Base-by-base conservation (phyloP, 352 stramenopile genomes). In the Phytophthora rubi region DNA sequence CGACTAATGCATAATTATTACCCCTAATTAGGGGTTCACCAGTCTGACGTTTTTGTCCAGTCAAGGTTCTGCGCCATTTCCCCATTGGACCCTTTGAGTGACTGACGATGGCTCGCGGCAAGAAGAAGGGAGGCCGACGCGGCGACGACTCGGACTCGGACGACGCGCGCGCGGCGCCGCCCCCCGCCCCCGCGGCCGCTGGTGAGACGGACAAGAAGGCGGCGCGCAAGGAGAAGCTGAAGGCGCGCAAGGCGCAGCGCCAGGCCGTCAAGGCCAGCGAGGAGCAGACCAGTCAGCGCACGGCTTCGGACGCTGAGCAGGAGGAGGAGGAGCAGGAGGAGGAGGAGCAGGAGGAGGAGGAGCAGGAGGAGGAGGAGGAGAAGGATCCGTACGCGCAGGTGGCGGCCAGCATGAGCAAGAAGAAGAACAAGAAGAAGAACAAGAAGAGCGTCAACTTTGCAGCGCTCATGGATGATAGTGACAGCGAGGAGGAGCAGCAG, bases 141-240 rank as follows among this genome's bases (percentile, higher is more conserved):
- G 86, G 83, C 53, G 85, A 87, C 70, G 86, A 93, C 67, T 92
- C 85, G 61, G 86, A 83, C 52, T 86, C 90, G n/a, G 88, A 95
- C 45, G 79, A 89, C 28, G 76, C 67, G 23, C 70, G 68, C 23
- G 8, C 73, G 49, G 62, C 73, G 44, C 60, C 67, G 10, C 67
- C 72, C 2, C 76, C 74, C 56, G 68, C 64, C 26, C 67, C 64
- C 18, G 61, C 55, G 15, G 76, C 55, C 10, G 66, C 73, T 3
- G 59, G 12, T 12, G 35, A 88, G 59, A 60, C 58, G 26, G 83
- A 94, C 67, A 93, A 94, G 69, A 95, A 94, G 75, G 79, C 67
- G 65, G 87, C 88, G 73, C 82, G 77, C 45, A 95, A 94, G 76
- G 80, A 93, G 76, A 93, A 91, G 80, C 68, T 85, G 67, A 89